Evolutionary conservation across 1,139 yeast genomes (phyloP).

Genomic region (Yamadazyma conglobata): DNA sequence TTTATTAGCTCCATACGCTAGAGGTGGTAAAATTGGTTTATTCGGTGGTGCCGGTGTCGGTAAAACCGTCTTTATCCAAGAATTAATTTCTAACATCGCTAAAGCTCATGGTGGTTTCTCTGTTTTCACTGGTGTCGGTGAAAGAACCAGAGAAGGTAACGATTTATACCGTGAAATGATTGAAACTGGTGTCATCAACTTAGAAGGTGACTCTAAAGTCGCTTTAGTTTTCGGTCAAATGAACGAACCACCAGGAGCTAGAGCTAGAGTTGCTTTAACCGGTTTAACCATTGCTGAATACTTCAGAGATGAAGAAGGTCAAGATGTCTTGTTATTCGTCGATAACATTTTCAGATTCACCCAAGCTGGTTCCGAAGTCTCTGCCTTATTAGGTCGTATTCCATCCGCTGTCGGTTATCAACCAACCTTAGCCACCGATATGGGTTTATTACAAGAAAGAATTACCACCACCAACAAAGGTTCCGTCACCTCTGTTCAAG

Average conservation of each 20-base stretch:
- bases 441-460: conserved; percentile 99
- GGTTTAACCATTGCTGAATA: conserved; percentile 99
- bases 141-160: conserved; percentile 99
- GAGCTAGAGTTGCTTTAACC: conserved; percentile 99
- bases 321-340: conserved; percentile 98
- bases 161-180: conserved; percentile 99
- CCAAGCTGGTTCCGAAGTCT: conserved; percentile 99
- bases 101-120: conserved; percentile 99
- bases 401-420: conserved; percentile 99
- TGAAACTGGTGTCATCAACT: conserved; percentile 99
- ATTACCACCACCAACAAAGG: conserved; percentile 99
- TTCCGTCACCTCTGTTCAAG: conserved; percentile 99
- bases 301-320: conserved; percentile 99
- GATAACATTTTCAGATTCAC: conserved; percentile 99
- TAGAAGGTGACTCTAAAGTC: conserved; percentile 99
- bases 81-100: conserved; percentile 98
- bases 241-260: conserved; percentile 99
- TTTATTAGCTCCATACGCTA: conserved; percentile 98
- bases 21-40: conserved; percentile 99
- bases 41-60: conserved; percentile 99
- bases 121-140: conserved; percentile 99
- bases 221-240: conserved; percentile 99
- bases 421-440: conserved; percentile 99
- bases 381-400: conserved; percentile 99
- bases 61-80: conserved; percentile 99